A percentile compares a stretch with the other conserved stretches of the same genome.
Evolutionary conservation across 768 basidiomycete species (phyloP).

Genomic region (Lentinula lateritia): DNA sequence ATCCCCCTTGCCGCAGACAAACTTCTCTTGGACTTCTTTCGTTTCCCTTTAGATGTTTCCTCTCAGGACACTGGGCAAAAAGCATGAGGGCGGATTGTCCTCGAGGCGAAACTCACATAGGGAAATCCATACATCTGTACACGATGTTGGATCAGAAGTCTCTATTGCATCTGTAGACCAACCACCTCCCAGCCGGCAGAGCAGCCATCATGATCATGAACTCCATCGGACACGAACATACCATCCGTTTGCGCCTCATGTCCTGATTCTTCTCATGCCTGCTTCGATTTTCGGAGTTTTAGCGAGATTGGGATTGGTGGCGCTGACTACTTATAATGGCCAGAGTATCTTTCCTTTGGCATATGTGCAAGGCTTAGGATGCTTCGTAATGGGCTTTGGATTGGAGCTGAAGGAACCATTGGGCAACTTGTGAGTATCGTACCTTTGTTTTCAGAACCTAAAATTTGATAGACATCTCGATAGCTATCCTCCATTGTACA

Average conservation of each 20-base stretch:
- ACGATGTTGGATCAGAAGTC: conserved; percentile 4
- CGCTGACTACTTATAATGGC: conserved; percentile 71
- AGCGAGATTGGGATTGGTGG: conserved; percentile 71
- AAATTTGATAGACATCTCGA: background rate
- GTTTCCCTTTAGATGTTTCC: background rate
- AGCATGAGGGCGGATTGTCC: background rate
- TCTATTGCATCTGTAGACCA: conserved; percentile 1
- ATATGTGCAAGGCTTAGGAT: conserved; percentile 85
- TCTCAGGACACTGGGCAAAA: background rate
- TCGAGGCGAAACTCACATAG: conserved; percentile 1
- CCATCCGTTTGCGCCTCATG: conserved; percentile 53
- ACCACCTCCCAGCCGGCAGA: background rate
- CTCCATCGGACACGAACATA: conserved; percentile 24
- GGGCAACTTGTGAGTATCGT: conserved; percentile 58
- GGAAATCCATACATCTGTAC: conserved; percentile 1
- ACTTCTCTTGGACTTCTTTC: background rate
- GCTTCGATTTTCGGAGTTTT: conserved; percentile 84
- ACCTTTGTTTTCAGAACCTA: background rate
- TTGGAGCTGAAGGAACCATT: conserved; percentile 69
- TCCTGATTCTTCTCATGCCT: conserved; percentile 70
- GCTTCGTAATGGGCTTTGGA: conserved; percentile 85
- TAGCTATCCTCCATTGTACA: conserved; percentile 87
- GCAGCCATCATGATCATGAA: background rate
- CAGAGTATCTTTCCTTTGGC: conserved; percentile 74
- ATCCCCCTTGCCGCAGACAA: background rate